Percentiles rank a stretch among this genome's conserved stretches.
Conservation (phyloP, 345 rosid species). For the Boechera retrofracta region DNA sequence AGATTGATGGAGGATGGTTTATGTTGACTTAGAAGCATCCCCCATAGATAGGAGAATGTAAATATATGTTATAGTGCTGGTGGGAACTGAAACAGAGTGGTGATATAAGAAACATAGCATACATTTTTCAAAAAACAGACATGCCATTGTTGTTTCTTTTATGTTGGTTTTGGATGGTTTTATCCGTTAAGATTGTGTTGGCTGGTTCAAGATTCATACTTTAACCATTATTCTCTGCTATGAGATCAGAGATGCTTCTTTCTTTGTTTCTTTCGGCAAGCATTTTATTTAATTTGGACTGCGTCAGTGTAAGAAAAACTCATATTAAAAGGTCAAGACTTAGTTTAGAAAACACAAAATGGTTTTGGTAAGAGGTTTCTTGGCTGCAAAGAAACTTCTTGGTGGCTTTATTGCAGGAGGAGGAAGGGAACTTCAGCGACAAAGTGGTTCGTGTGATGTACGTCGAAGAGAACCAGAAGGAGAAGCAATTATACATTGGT, state of each 20-base stretch:
- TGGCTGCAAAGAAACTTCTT: conserved; percentile 20
- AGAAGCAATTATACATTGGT: not conserved
- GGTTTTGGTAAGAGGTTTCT: not conserved
- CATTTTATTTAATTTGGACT: no score
- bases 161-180: not conserved
- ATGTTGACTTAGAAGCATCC: conserved; percentile 46
- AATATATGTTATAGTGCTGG: conserved; percentile 1
- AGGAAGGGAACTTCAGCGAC: not conserved
- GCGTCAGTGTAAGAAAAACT: no score
- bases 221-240: no score
- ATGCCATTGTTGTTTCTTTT: not conserved
- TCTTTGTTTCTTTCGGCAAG: no score
- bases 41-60: conserved; percentile 1
- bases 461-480: not conserved
- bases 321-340: not conserved
- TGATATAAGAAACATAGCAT: not conserved
- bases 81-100: not conserved
- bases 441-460: conserved; percentile 6
- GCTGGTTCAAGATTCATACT: no score
- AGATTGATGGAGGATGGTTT: conserved; percentile 65
- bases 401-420: conserved; percentile 36
- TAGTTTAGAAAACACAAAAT: not conserved
- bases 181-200: not conserved
- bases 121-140: not conserved
- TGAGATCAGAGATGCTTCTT: no score